Evolutionary conservation across 2,329 filamentous ascomycete genomes (phyloP).

Genomic region (Botrytis medusae): DNA sequence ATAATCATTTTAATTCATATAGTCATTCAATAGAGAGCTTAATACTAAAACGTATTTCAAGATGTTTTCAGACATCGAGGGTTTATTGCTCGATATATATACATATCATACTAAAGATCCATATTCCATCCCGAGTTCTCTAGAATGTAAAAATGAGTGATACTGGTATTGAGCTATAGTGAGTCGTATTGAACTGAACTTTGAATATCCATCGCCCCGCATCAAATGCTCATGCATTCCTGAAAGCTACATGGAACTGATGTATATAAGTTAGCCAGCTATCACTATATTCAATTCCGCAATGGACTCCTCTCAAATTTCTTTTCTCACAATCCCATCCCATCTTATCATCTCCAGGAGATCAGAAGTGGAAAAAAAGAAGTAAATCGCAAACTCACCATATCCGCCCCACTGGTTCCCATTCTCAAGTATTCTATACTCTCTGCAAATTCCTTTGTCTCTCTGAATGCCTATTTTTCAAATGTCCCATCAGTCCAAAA

Average conservation of each 20-base stretch:
- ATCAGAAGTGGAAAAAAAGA: background rate
- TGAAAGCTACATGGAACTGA: background rate
- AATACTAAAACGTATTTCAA: too few relatives aligned
- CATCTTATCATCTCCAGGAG: background rate
- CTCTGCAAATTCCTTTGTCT: conserved; percentile 27
- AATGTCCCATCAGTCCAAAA: background rate
- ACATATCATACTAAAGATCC: too few relatives aligned
- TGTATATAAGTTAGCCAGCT: background rate
- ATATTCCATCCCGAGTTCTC: too few relatives aligned
- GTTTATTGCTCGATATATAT: too few relatives aligned
- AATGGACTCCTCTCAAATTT: background rate
- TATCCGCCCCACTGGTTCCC: background rate
- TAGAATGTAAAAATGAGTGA: too few relatives aligned
- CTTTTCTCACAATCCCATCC: background rate
- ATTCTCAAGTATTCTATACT: conserved; percentile 25
- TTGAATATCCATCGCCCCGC: background rate
- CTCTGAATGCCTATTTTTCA: conserved; percentile 25
- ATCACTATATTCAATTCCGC: background rate
- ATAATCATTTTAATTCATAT: too few relatives aligned
- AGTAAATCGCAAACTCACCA: background rate
- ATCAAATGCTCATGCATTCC: background rate
- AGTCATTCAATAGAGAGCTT: too few relatives aligned
- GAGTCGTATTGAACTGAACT: too few relatives aligned
- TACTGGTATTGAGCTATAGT: background rate
- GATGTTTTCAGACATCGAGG: too few relatives aligned